Conservation (phyloP, 225 moss, liverwort and hornwort species). For the Physcomitrellopsis africana region DNA sequence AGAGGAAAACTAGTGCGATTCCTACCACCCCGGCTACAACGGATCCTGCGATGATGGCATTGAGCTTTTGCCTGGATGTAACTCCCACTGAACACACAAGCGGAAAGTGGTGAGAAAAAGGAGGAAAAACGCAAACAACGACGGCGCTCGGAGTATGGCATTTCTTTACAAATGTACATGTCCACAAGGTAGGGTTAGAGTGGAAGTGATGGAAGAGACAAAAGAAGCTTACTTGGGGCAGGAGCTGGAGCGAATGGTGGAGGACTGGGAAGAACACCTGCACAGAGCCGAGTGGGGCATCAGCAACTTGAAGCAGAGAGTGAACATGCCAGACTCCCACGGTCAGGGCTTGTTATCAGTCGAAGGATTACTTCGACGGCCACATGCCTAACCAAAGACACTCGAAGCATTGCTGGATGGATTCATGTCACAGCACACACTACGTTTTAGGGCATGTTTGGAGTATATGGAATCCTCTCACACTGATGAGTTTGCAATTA, state of each 20-base stretch:
- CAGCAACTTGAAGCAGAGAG: constrained; percentile 10
- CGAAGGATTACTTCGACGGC: no score
- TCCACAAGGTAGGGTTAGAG: not conserved
- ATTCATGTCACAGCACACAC: constrained; percentile 5
- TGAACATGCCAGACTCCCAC: not conserved
- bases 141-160: not conserved
- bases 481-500: not conserved
- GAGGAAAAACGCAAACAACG: not conserved
- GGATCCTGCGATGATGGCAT: constrained; percentile 38
- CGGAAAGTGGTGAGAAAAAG: not conserved
- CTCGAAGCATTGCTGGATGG: not conserved
- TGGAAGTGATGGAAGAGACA: not conserved
- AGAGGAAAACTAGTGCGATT: constrained; percentile 28
- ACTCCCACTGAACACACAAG: constrained; percentile 34
- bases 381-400: no score
- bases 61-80: constrained; percentile 30
- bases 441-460: not conserved
- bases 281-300: constrained; percentile 21
- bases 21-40: constrained; percentile 30
- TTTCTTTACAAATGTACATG: not conserved
- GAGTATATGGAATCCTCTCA: not conserved
- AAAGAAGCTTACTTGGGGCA: constrained; percentile 30
- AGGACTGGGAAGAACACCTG: constrained; percentile 23
- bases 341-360: not conserved
- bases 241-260: constrained; percentile 38